Conservation (phyloP, 768 basidiomycete species). For the Heimioporus sp. region DNA sequence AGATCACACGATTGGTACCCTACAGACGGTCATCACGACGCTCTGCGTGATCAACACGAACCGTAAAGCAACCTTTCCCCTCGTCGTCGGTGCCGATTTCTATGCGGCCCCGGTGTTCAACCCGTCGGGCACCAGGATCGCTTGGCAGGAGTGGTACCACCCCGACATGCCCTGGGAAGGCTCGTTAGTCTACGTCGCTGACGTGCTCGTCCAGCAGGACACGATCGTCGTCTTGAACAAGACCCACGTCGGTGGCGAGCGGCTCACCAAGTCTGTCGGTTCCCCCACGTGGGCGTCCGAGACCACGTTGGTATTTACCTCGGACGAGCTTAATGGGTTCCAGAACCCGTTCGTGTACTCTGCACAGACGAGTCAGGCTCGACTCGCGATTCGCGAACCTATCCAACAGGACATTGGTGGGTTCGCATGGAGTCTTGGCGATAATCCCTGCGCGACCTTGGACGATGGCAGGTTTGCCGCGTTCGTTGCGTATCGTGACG, state of each 20-base stretch:
- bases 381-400: slow-evolving; percentile 15
- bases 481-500: slow-evolving; percentile 31
- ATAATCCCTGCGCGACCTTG: slow-evolving; percentile 20
- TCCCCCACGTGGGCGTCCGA: slow-evolving; percentile 40
- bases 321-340: slow-evolving; percentile 56
- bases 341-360: slow-evolving; percentile 44
- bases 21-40: not conserved
- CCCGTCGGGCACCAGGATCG: slow-evolving; percentile 52
- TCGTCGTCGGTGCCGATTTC: slow-evolving; percentile 61
- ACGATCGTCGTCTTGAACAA: slow-evolving; percentile 30
- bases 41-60: slow-evolving; percentile 47
- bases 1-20: slow-evolving; percentile 50
- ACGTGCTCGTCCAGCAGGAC: slow-evolving; percentile 23
- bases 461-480: slow-evolving; percentile 20
- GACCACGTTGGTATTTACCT: slow-evolving; percentile 54
- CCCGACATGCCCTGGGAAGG: slow-evolving; percentile 72
- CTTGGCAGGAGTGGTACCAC: slow-evolving; percentile 64
- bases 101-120: slow-evolving; percentile 59
- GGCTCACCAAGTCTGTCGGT: slow-evolving; percentile 35
- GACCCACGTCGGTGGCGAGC: slow-evolving; percentile 46
- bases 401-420: slow-evolving; percentile 25
- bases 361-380: slow-evolving; percentile 28
- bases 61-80: slow-evolving; percentile 44
- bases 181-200: slow-evolving; percentile 48
- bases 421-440: slow-evolving; percentile 16